Evolutionary conservation across 2,329 filamentous ascomycete species (phyloP), one percentile per base, ranked within the genome.

Genomic region (Zasmidium citrigriseum): DNA sequence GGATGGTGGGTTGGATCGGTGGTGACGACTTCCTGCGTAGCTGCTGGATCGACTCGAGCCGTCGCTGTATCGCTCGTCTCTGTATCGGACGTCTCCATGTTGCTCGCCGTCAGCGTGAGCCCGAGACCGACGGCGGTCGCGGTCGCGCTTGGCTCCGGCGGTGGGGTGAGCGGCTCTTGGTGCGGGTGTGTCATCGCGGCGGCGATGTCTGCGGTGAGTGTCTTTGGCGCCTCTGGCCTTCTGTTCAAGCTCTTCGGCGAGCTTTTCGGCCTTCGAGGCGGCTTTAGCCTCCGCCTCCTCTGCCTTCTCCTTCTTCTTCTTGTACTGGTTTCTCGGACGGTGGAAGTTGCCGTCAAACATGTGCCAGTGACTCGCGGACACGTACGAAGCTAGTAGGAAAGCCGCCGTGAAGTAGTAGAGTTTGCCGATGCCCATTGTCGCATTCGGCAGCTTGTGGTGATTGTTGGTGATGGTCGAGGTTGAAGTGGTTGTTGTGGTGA

Each of bases 321-420:
- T 60, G 38, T 56, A 59, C 44, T 63, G 62, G 50, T 66, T 68
- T 23, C 59, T 60, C 24, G 57, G 57, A 38, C 63, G 61, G 57
- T 65, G 63, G 16, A 64, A 64, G 25, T 54, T 54, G 25, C 63
- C 64, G 44, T 67, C 63, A n/a, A n/a, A n/a, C n/a, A n/a, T n/a
- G n/a, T n/a, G n/a, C n/a, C n/a, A n/a, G n/a, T n/a, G n/a, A n/a
- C n/a, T n/a, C n/a, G n/a, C n/a, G n/a, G n/a, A n/a, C n/a, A 61
- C 64, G 47, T 63, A 64, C 52, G 66, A 56, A 16, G 66, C 47
- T 46, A 58, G 46, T 45, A 67, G 44, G 20, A 66, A 34, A 29
- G 47, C 57, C 23, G 58, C 60, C 27, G 58, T 59, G 52, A 61
- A 67, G 64, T 67, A 72, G 68, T 71, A 71, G 46, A 70, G 61